These are phyloP conservation scores for Pleurotus tuber-regium DNA, from an alignment of 768 basidiomycete genomes.

Conservation along the genomic window DNA sequence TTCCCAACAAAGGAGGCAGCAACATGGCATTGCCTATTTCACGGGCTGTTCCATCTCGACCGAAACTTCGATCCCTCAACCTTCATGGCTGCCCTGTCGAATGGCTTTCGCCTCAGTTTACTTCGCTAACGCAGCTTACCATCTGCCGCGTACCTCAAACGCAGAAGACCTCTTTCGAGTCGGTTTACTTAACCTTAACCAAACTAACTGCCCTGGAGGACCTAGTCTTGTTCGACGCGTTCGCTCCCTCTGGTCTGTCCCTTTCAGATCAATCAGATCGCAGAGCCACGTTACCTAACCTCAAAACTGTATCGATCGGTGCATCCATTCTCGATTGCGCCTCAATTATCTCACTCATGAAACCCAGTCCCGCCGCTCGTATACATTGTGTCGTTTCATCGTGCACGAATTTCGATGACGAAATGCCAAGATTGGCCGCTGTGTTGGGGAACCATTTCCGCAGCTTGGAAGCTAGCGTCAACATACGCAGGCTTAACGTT, in stretches of 20 bases:
- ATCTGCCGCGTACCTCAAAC: neutral
- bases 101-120: neutral
- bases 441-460: neutral
- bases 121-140: neutral
- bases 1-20: neutral
- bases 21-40: neutral
- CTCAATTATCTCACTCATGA: neutral
- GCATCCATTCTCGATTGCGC: neutral
- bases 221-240: neutral
- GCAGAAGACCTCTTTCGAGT: neutral
- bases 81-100: neutral
- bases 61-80: neutral
- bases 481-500: neutral
- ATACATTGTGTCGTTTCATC: neutral
- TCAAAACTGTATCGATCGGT: neutral
- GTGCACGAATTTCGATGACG: neutral
- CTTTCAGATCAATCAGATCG: neutral
- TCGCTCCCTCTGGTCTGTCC: neutral
- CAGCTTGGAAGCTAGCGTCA: neutral
- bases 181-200: neutral
- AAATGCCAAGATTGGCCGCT: neutral
- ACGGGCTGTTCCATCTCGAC: neutral
- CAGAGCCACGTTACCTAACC: neutral
- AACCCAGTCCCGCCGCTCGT: neutral
- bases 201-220: neutral